Conservation (phyloP, 768 basidiomycete genomes). For the Podaxis rugospora region DNA sequence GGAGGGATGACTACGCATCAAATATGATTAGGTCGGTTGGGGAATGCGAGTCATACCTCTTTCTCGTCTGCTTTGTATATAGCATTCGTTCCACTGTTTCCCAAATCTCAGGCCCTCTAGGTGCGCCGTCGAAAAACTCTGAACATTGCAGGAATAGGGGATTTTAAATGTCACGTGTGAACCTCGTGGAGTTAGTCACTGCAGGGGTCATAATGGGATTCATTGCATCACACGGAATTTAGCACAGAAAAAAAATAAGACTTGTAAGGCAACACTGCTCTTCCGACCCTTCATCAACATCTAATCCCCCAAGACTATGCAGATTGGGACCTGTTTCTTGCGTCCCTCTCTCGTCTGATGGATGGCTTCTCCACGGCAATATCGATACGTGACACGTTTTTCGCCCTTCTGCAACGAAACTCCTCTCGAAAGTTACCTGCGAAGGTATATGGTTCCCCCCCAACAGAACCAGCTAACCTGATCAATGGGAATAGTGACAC, state of each 20-base stretch:
- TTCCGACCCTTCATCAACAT: not conserved
- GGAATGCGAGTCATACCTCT: not conserved
- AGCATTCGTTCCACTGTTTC: conserved; percentile 14
- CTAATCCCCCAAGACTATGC: not conserved
- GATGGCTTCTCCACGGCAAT: not conserved
- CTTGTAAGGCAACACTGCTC: not conserved
- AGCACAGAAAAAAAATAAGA: not conserved
- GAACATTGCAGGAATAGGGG: not conserved
- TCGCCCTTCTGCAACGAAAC: not conserved
- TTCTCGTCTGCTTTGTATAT: not conserved
- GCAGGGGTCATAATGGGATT: no score
- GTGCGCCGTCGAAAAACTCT: no score
- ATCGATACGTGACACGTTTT: not conserved
- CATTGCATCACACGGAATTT: not conserved
- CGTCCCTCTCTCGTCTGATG: not conserved
- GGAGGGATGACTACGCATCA: not conserved
- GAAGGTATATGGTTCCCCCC: not conserved
- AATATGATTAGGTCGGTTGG: no score
- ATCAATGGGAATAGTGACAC: not conserved
- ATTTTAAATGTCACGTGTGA: conserved; percentile 11
- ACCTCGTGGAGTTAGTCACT: no score
- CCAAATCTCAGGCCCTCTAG: conserved; percentile 24
- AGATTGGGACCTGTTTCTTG: not conserved
- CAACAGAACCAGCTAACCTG: not conserved
- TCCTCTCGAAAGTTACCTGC: not conserved